These are phyloP conservation scores for Saccharomycopsis microspora DNA, from an alignment of 805 yeast genomes.

Conservation along the genomic window DNA sequence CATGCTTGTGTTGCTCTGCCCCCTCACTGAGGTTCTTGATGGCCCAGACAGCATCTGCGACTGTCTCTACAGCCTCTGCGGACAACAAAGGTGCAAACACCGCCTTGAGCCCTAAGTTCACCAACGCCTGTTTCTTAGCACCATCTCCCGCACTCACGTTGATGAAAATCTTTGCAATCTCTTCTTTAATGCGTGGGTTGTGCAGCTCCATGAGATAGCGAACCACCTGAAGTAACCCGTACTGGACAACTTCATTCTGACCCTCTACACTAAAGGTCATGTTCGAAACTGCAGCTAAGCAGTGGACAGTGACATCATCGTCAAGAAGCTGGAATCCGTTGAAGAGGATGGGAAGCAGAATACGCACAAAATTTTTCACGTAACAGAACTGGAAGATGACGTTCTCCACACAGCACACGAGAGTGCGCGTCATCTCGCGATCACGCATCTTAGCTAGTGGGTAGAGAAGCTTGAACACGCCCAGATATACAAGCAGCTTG, in stretches of 20 bases:
- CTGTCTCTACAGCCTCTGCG: slow-evolving; percentile 1
- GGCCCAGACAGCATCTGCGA: slow-evolving; percentile 16
- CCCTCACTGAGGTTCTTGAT: slow-evolving; percentile 14
- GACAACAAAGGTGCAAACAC: slow-evolving; percentile 11
- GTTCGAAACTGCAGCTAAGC: slow-evolving; percentile 15
- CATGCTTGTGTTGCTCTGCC: slow-evolving; percentile 9
- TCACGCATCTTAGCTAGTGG: slow-evolving; percentile 13
- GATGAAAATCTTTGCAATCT: slow-evolving; percentile 15
- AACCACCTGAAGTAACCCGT: slow-evolving; percentile 14
- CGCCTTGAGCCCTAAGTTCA: slow-evolving; percentile 9
- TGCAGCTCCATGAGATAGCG: slow-evolving; percentile 9
- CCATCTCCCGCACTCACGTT: slow-evolving; percentile 15
- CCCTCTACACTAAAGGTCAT: slow-evolving; percentile 17
- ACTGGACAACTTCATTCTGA: slow-evolving; percentile 15
- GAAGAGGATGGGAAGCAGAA: slow-evolving; percentile 15
- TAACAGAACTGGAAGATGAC: slow-evolving; percentile 16
- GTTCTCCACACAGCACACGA: slow-evolving; percentile 17
- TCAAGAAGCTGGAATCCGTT: slow-evolving; percentile 15
- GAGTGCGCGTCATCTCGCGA: slow-evolving; percentile 6
- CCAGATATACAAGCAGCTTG: slow-evolving; percentile 13
- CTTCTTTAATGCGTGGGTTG: slow-evolving; percentile 8
- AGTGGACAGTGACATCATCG: slow-evolving; percentile 15
- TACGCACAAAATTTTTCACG: slow-evolving; percentile 16
- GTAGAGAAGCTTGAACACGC: slow-evolving; percentile 14
- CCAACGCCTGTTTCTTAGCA: slow-evolving; percentile 15